Evolutionary conservation across 2,329 filamentous ascomycete genomes (phyloP).

Genomic region (Drechslerella dactyloides): DNA sequence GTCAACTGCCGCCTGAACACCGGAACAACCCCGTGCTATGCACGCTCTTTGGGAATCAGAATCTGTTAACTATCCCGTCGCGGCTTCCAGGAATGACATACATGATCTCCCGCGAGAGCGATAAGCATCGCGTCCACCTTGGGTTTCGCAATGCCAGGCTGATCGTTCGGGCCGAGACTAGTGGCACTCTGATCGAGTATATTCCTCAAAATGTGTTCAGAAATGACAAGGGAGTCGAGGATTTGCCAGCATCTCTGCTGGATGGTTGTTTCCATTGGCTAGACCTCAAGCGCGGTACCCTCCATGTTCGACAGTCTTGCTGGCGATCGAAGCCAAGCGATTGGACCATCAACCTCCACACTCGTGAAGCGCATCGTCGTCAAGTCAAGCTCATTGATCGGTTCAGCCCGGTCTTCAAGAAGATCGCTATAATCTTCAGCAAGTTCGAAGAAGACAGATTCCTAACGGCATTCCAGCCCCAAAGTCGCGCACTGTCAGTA

Average conservation of each 20-base stretch:
- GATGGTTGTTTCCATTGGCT: constrained; percentile 68
- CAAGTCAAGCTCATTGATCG: constrained; percentile 62
- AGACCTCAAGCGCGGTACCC: constrained; percentile 59
- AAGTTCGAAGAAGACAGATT: constrained; percentile 61
- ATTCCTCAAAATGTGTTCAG: constrained; percentile 57
- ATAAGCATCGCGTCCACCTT: constrained; percentile 64
- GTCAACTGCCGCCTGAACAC: constrained; percentile 65
- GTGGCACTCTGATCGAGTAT: constrained; percentile 56
- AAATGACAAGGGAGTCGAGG: constrained; percentile 53
- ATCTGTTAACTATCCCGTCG: constrained; percentile 65
- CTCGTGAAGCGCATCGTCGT: constrained; percentile 55
- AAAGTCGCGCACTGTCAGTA: constrained; percentile 57
- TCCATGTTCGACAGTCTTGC: constrained; percentile 64
- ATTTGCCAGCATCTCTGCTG: constrained; percentile 64
- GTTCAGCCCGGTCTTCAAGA: constrained; percentile 58
- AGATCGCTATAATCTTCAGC: constrained; percentile 61
- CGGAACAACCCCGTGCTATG: constrained; percentile 60
- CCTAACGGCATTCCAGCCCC: constrained; percentile 62
- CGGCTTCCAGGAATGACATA: constrained; percentile 64
- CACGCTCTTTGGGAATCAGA: constrained; percentile 65
- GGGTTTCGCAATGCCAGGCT: constrained; percentile 60
- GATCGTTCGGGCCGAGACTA: constrained; percentile 60
- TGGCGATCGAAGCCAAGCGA: constrained; percentile 59
- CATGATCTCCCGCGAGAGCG: constrained; percentile 57
- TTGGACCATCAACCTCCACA: constrained; percentile 59